Evolutionary conservation across 1,284 basidiomycete species (phyloP).

Genomic region (Trichosporon faecale): DNA sequence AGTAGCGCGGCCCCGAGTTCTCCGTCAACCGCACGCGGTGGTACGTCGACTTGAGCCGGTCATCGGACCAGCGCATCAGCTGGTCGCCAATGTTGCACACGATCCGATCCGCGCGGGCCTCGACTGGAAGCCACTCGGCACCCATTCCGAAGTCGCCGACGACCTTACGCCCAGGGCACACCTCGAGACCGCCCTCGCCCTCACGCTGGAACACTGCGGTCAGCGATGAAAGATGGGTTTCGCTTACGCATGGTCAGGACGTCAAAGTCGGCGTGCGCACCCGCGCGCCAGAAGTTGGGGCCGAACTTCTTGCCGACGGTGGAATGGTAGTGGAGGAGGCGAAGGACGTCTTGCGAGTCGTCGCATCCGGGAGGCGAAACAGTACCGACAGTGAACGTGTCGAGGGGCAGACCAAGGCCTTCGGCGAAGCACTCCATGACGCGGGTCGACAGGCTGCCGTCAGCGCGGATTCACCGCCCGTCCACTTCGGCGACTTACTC

Average conservation of each 20-base stretch:
- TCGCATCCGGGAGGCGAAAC: slow-evolving; percentile 29
- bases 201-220: slow-evolving; percentile 33
- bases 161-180: slow-evolving; percentile 38
- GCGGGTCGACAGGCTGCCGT: slow-evolving; percentile 28
- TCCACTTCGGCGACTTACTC: slow-evolving; percentile 23
- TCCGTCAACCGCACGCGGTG: slow-evolving; percentile 38
- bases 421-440: slow-evolving; percentile 42
- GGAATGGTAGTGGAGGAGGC: slow-evolving; percentile 37
- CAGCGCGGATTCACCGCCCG: too few relatives aligned
- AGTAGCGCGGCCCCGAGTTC: slow-evolving; percentile 30
- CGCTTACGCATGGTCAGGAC: background rate
- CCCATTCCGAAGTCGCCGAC: slow-evolving; percentile 42
- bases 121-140: slow-evolving; percentile 33
- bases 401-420: slow-evolving; percentile 30
- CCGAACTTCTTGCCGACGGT: slow-evolving; percentile 37
- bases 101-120: slow-evolving; percentile 34
- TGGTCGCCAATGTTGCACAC: slow-evolving; percentile 44
- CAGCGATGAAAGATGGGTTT: background rate
- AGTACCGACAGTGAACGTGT: slow-evolving; percentile 34
- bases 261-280: slow-evolving; percentile 40
- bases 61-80: slow-evolving; percentile 38
- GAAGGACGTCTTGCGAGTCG: slow-evolving; percentile 33
- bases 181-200: slow-evolving; percentile 39
- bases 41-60: slow-evolving; percentile 38
- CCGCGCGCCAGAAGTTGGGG: slow-evolving; percentile 38